phyloP scores from a whole-genome alignment of 768 basidiomycete species.

The Tulasnella sp. region DNA sequence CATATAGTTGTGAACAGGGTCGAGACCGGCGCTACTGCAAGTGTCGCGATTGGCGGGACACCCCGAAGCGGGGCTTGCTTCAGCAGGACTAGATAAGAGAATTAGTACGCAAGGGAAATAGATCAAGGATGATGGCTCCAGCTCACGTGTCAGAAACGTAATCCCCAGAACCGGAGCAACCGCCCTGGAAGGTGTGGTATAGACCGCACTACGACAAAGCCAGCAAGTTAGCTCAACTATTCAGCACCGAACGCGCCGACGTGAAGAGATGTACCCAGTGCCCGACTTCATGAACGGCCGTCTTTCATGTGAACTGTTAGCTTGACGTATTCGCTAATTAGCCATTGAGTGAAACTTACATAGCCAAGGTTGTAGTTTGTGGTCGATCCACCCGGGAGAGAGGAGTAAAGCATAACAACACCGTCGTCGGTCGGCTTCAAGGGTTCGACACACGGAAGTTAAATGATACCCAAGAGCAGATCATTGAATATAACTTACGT shows the following conservation, averaged over 20 bases:
- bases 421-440: slow-evolving; percentile 45
- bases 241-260: neutral
- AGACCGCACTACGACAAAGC: slow-evolving; percentile 39
- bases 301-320: slow-evolving; percentile 36
- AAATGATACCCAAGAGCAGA: too few species aligned
- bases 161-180: slow-evolving; percentile 40
- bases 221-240: neutral
- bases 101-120: neutral
- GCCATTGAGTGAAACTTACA: neutral
- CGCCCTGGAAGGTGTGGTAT: slow-evolving; percentile 50
- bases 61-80: slow-evolving; percentile 43
- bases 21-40: slow-evolving; percentile 41
- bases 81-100: slow-evolving; percentile 37
- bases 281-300: slow-evolving; percentile 48
- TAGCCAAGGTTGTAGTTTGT: slow-evolving; percentile 32
- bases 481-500: neutral
- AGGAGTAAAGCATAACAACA: slow-evolving; percentile 45
- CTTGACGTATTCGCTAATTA: neutral
- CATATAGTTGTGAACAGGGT: slow-evolving; percentile 39
- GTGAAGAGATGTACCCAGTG: slow-evolving; percentile 43
- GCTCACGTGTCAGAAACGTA: slow-evolving; percentile 38
- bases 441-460: neutral
- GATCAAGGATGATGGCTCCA: slow-evolving; percentile 39
- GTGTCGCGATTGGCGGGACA: slow-evolving; percentile 46
- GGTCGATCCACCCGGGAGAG: slow-evolving; percentile 43